Evolutionary conservation across 345 rosid genomes (phyloP).

Genomic region (Sonneratia caseolaris): DNA sequence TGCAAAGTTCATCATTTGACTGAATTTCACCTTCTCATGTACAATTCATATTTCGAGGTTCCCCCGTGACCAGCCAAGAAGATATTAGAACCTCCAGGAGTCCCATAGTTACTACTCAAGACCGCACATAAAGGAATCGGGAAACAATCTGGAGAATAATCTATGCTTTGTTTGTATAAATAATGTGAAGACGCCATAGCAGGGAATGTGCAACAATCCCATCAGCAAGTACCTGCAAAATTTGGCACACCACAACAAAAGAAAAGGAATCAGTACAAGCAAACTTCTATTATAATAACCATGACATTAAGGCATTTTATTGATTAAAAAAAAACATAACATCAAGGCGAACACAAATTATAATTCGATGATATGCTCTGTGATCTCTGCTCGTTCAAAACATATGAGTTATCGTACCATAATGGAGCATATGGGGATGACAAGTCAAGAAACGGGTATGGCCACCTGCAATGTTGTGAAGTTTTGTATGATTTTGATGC

Average conservation of each 20-base stretch:
- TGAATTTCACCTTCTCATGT: not conserved
- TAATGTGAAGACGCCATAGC: constrained; percentile 58
- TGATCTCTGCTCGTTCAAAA: not conserved
- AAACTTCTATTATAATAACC: no score
- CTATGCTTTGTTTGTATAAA: constrained; percentile 57
- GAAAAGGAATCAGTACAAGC: no score
- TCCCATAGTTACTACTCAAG: not conserved
- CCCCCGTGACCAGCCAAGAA: not conserved
- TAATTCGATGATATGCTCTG: no score
- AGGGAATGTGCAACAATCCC: constrained; percentile 77
- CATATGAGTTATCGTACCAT: constrained; percentile 29
- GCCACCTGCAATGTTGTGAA: constrained; percentile 57
- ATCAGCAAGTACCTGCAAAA: constrained; percentile 62
- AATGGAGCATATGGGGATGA: constrained; percentile 78
- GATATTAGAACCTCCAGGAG: not conserved
- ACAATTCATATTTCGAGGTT: not conserved
- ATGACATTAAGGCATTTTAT: no score
- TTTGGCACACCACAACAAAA: no score
- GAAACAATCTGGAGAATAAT: constrained; percentile 56
- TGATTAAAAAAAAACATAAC: no score
- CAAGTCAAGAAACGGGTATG: constrained; percentile 89
- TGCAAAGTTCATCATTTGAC: not conserved
- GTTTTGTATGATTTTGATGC: not conserved
- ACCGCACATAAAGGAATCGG: constrained; percentile 47
- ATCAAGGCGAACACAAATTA: no score